Conservation (phyloP, 2,329 filamentous ascomycete genomes). For the Ophidiomyces ophidiicola region DNA sequence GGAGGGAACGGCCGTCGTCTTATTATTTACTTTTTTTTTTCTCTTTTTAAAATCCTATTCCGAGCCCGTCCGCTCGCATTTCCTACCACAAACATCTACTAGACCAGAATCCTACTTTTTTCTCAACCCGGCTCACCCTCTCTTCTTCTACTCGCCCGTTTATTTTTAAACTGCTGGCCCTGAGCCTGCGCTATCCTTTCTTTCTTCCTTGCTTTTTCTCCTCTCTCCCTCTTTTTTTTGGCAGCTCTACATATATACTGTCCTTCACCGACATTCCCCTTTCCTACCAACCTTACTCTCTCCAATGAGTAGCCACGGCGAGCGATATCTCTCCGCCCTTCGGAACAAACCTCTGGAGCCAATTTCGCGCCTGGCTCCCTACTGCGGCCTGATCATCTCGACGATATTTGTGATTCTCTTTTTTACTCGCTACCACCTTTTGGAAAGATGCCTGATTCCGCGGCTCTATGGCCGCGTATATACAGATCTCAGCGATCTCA, state of each 20-base stretch:
- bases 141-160: too few species aligned
- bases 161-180: too few species aligned
- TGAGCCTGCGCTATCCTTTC: too few species aligned
- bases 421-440: not conserved
- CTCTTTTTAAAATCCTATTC: too few species aligned
- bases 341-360: not conserved
- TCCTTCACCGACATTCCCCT: not conserved
- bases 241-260: too few species aligned
- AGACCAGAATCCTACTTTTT: too few species aligned
- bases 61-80: too few species aligned
- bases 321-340: not conserved
- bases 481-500: not conserved
- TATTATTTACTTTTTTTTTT: too few species aligned
- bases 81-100: too few species aligned
- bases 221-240: too few species aligned
- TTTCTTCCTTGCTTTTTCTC: too few species aligned
- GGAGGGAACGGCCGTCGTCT: not conserved
- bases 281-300: not conserved
- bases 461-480: not conserved
- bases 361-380: not conserved
- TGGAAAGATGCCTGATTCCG: not conserved
- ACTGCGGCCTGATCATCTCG: not conserved
- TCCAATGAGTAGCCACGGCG: not conserved
- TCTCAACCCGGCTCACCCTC: too few species aligned
- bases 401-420: not conserved